Evolutionary conservation across 805 yeast genomes (phyloP).

Genomic region (Scheffersomyces coipomensis): DNA sequence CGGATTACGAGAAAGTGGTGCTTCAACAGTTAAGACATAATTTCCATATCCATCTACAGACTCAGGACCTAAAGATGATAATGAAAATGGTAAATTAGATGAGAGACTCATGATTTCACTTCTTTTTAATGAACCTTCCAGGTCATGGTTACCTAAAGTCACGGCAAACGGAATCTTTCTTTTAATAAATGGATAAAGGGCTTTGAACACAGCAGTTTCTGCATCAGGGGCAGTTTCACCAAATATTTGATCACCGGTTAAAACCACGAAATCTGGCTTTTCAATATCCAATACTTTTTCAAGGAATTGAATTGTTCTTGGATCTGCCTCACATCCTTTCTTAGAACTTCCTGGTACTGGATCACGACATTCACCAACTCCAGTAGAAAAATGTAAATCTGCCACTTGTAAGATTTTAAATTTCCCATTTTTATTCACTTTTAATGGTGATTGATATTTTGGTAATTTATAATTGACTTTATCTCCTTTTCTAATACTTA

Average conservation of each 20-base stretch:
- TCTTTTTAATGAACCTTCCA: constrained; percentile 71
- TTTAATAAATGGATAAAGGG: constrained; percentile 63
- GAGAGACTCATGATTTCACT: constrained; percentile 58
- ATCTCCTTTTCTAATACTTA: constrained; percentile 37
- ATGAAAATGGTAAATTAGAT: constrained; percentile 62
- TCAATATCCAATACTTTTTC: constrained; percentile 67
- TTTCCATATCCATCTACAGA: constrained; percentile 83
- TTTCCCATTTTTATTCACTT: constrained; percentile 41
- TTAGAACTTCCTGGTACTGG: constrained; percentile 53
- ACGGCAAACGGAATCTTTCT: constrained; percentile 80
- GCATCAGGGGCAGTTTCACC: constrained; percentile 82
- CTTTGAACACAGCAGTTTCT: constrained; percentile 77
- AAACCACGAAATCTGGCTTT: constrained; percentile 78
- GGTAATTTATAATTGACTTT: constrained; percentile 23
- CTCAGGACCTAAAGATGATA: constrained; percentile 61
- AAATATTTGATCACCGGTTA: constrained; percentile 90
- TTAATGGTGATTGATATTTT: constrained; percentile 29
- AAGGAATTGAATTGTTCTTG: constrained; percentile 62
- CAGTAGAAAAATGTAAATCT: constrained; percentile 88
- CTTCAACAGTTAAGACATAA: constrained; percentile 56
- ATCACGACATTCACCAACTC: constrained; percentile 76
- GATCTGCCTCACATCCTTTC: constrained; percentile 73
- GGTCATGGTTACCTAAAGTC: constrained; percentile 92
- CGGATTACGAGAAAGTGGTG: constrained; percentile 31
- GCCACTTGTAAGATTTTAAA: constrained; percentile 88